Percentiles rank a stretch among this genome's conserved stretches.
These are phyloP conservation scores for Mycena floridula DNA, from an alignment of 768 basidiomycete species.

Conservation along the genomic window DNA sequence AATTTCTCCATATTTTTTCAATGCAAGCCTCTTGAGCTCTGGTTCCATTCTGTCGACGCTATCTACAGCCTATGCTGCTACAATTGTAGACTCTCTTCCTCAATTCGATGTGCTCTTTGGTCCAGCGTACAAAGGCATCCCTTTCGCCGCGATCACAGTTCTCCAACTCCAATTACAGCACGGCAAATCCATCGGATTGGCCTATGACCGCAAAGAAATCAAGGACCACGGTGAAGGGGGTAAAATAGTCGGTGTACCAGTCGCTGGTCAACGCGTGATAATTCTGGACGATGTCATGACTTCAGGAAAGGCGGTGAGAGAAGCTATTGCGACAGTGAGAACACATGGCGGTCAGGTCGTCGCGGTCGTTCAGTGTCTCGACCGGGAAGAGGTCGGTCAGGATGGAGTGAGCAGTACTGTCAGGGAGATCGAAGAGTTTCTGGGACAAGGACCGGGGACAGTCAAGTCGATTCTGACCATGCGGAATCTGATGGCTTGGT, in stretches of 20 bases:
- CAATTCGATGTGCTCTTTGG: slow-evolving; percentile 85
- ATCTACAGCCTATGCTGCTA: slow-evolving; percentile 77
- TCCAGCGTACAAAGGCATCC: slow-evolving; percentile 96
- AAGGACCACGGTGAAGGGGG: slow-evolving; percentile 98
- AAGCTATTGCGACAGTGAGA: slow-evolving; percentile 70
- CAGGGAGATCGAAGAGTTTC: slow-evolving; percentile 69
- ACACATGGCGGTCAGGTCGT: slow-evolving; percentile 74
- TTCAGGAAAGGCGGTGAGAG: slow-evolving; percentile 80
- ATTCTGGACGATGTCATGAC: slow-evolving; percentile 98
- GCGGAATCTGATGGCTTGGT: slow-evolving; percentile 79
- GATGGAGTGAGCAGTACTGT: slow-evolving; percentile 68
- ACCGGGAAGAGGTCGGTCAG: slow-evolving; percentile 80
- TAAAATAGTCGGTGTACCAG: slow-evolving; percentile 75
- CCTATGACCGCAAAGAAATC: slow-evolving; percentile 91
- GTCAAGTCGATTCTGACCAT: slow-evolving; percentile 82
- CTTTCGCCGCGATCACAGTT: slow-evolving; percentile 82
- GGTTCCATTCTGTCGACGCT: slow-evolving; percentile 76
- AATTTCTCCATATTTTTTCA: slow-evolving; percentile 95
- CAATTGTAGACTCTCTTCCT: slow-evolving; percentile 49
- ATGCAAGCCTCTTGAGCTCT: slow-evolving; percentile 82
- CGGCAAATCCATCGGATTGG: slow-evolving; percentile 63
- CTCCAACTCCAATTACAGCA: slow-evolving; percentile 67
- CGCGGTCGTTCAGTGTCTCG: slow-evolving; percentile 82
- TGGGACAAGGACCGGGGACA: slow-evolving; percentile 56
- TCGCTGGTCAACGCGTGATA: slow-evolving; percentile 78